Evolutionary conservation across 2,329 filamentous ascomycete genomes (phyloP), one percentile per base, ranked within the genome.

Genomic region (Harringtonia lauricola): DNA sequence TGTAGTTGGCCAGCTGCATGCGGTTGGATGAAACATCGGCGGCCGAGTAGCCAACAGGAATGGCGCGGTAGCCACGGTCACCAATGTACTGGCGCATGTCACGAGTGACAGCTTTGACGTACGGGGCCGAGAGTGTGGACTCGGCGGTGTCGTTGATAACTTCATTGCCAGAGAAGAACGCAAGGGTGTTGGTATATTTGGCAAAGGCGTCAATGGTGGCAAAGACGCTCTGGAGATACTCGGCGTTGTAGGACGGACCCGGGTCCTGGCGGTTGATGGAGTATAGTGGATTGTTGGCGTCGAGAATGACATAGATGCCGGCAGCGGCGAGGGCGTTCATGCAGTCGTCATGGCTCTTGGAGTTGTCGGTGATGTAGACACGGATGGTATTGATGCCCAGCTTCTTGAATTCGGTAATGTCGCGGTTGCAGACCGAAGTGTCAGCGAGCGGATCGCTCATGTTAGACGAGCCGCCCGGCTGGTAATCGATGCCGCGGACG

Each of bases 361-460:
- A 81, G 74, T 95, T 95, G 71, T 95, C 89, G 53, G 94, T 81
- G 15, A 83, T 87, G 74, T 95, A 95, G 49, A 95, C 84, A 63
- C 89, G 88, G 59, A 95, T 72, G 22, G 87, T 88, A 72, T 95
- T 95, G 66, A 95, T 70, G 39, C 88, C 87, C 41, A 95, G 72
- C 52, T 87, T 76, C 69, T 86, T 76, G 78, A 95, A 94, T 60
- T 86, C 71, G 41, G 67, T 65, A 54, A 95, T 83, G 58, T 94
- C 87, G 51, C 88, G 83, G 61, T 76, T 73, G 76, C 89, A 95
- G 57, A 72, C 65, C 4, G 63, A 63, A 21, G 68, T 58, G 55
- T 94, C 81, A 49, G 85, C 80, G 42, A 95, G 81, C 48, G 88
- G 87, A 59, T 95, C 88, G n/a, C 54, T 42, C 52, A 68, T 67